These are phyloP conservation scores for Candida smagusa DNA, from an alignment of 1,139 yeast genomes.

Conservation along the genomic window DNA sequence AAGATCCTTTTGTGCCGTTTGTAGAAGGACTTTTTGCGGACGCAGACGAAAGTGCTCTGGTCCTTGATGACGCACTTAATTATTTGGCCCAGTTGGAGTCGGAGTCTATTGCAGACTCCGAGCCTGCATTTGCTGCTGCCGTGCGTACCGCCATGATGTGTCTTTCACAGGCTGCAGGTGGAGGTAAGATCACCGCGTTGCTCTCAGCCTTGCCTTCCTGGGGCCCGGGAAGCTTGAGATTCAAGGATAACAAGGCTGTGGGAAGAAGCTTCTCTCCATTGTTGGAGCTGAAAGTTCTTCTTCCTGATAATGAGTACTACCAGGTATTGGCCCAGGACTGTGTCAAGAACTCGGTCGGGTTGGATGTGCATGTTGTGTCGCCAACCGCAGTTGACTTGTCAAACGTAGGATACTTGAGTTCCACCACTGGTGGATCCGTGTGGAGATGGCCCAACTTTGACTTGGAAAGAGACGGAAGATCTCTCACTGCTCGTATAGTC, in stretches of 20 bases:
- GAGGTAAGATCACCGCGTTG: conserved; percentile 78
- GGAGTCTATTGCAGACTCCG: conserved; percentile 48
- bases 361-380: conserved; percentile 74
- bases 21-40: conserved; percentile 77
- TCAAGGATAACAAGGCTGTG: conserved; percentile 43
- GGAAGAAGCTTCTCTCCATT: conserved; percentile 45
- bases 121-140: conserved; percentile 81
- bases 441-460: conserved; percentile 67
- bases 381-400: conserved; percentile 69
- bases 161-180: conserved; percentile 65
- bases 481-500: conserved; percentile 59
- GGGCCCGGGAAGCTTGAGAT: conserved; percentile 78
- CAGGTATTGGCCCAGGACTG: conserved; percentile 57
- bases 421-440: conserved; percentile 70
- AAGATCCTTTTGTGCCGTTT: conserved; percentile 82
- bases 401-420: conserved; percentile 64
- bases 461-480: conserved; percentile 66
- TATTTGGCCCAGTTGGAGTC: conserved; percentile 48
- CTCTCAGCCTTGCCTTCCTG: conserved; percentile 71
- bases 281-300: conserved; percentile 52
- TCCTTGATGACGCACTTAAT: conserved; percentile 67
- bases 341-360: conserved; percentile 60
- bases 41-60: conserved; percentile 60
- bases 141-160: conserved; percentile 65
- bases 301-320: conserved; percentile 64